Conservation (phyloP, 2,329 filamentous ascomycete genomes). For the Cladosporium sp. region DNA sequence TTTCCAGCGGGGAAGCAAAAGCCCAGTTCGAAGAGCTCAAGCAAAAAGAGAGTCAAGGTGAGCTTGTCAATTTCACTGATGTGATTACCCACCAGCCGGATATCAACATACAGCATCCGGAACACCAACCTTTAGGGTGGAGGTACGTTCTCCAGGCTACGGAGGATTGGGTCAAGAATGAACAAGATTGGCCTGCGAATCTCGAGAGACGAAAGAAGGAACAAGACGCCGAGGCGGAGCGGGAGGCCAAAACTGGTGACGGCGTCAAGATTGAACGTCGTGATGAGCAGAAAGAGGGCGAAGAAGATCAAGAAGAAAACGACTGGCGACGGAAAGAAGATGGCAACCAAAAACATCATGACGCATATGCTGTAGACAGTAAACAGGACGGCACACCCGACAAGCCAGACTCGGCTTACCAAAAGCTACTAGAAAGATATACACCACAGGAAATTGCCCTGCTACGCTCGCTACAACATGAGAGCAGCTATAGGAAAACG, state of each 20-base stretch:
- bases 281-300: constrained; percentile 20
- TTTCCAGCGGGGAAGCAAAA: constrained; percentile 26
- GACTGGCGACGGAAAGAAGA: constrained; percentile 30
- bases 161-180: constrained; percentile 47
- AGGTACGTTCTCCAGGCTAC: constrained; percentile 46
- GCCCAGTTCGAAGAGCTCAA: constrained; percentile 26
- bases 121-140: constrained; percentile 45
- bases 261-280: neutral
- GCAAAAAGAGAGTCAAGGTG: constrained; percentile 24
- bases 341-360: constrained; percentile 33
- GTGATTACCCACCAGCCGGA: constrained; percentile 32
- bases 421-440: constrained; percentile 35
- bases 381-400: constrained; percentile 13
- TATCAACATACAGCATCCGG: constrained; percentile 41
- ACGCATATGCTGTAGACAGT: constrained; percentile 31
- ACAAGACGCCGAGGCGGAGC: constrained; percentile 22
- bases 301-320: constrained; percentile 18
- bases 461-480: constrained; percentile 38
- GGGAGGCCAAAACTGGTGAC: constrained; percentile 17
- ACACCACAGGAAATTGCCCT: constrained; percentile 41
- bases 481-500: constrained; percentile 39
- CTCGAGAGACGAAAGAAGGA: constrained; percentile 34
- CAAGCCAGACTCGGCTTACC: constrained; percentile 19
- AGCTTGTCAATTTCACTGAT: constrained; percentile 38
- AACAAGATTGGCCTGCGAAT: constrained; percentile 48